phyloP scores from a whole-genome alignment of 2,329 filamentous ascomycete species.

The Colletotrichum salicis region DNA sequence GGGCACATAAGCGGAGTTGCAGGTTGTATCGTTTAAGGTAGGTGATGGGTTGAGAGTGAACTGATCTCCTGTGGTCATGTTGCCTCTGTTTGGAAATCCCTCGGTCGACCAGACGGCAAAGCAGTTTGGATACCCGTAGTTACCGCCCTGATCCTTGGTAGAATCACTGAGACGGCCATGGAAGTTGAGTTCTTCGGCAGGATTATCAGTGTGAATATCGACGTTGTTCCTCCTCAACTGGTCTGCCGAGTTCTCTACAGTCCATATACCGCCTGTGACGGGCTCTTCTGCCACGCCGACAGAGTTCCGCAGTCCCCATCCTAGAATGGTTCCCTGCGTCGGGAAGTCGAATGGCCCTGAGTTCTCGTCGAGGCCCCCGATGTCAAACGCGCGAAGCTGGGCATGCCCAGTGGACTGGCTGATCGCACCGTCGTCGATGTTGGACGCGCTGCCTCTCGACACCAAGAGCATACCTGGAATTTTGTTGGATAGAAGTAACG shows the following conservation, averaged over 20 bases:
- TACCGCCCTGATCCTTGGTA: constrained; percentile 52
- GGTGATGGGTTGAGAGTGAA: constrained; percentile 51
- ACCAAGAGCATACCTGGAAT: constrained; percentile 67
- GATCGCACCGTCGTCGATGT: constrained; percentile 63
- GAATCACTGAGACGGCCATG: constrained; percentile 64
- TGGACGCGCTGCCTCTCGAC: constrained; percentile 68
- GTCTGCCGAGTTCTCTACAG: constrained; percentile 75
- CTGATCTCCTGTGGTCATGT: constrained; percentile 58
- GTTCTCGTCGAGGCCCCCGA: constrained; percentile 41
- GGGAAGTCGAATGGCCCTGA: constrained; percentile 51
- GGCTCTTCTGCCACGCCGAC: constrained; percentile 73
- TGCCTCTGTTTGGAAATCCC: constrained; percentile 47
- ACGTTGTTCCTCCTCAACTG: constrained; percentile 62
- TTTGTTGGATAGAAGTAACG: constrained; percentile 65
- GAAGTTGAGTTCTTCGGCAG: constrained; percentile 78
- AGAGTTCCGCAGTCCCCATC: constrained; percentile 77
- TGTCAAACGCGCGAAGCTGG: constrained; percentile 65
- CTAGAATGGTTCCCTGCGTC: constrained; percentile 56
- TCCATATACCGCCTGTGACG: constrained; percentile 59
- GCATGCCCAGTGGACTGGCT: constrained; percentile 63
- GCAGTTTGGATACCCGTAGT: constrained; percentile 79
- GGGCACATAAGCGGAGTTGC: constrained; percentile 51
- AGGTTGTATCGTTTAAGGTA: constrained; percentile 54
- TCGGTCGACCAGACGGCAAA: constrained; percentile 71
- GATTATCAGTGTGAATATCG: constrained; percentile 74